These are phyloP conservation scores for Candida railenensis DNA, from an alignment of 805 yeast genomes.

Conservation along the genomic window DNA sequence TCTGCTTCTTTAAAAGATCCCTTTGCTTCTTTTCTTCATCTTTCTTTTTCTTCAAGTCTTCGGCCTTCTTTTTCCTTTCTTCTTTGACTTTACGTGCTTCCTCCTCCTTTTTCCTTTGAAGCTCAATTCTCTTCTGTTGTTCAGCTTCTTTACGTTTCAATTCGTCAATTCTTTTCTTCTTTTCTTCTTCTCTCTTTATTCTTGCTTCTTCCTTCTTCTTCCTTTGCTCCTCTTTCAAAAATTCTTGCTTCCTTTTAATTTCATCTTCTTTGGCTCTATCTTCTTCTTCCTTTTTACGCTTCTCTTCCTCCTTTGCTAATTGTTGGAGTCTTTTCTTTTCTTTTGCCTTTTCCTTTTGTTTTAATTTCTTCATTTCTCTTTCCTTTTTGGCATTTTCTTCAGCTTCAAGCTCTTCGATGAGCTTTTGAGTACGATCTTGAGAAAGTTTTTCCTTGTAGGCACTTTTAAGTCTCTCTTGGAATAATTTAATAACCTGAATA, in stretches of 20 bases:
- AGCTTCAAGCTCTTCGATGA: constrained; percentile 68
- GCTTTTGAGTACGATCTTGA: constrained; percentile 62
- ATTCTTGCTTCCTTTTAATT: constrained; percentile 29
- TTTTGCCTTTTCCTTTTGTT: constrained; percentile 66
- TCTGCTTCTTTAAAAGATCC: constrained; percentile 13
- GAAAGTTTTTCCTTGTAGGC: constrained; percentile 82
- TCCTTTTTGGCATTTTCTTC: constrained; percentile 66
- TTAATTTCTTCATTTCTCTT: constrained; percentile 62
- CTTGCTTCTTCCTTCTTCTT: constrained; percentile 38
- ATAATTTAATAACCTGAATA: constrained; percentile 72
- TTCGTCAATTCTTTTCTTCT: constrained; percentile 42
- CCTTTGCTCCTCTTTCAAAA: constrained; percentile 34
- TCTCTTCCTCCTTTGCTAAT: constrained; percentile 62
- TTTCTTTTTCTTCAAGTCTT: constrained; percentile 21
- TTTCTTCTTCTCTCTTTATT: constrained; percentile 47
- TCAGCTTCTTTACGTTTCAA: constrained; percentile 32
- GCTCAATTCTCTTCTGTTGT: constrained; percentile 28
- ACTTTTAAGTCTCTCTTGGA: constrained; percentile 68
- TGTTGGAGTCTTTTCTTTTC: constrained; percentile 67
- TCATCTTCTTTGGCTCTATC: constrained; percentile 41
- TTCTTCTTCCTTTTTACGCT: constrained; percentile 51
- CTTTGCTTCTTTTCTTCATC: constrained; percentile 20
- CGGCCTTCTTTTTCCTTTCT: constrained; percentile 24
- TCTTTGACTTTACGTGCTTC: constrained; percentile 24
- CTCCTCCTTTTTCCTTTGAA: constrained; percentile 27